A percentile compares a stretch with the other conserved stretches of the same genome.
Evolutionary conservation across 2,329 filamentous ascomycete species (phyloP).

Genomic region (Sporothrix dimorphospora): DNA sequence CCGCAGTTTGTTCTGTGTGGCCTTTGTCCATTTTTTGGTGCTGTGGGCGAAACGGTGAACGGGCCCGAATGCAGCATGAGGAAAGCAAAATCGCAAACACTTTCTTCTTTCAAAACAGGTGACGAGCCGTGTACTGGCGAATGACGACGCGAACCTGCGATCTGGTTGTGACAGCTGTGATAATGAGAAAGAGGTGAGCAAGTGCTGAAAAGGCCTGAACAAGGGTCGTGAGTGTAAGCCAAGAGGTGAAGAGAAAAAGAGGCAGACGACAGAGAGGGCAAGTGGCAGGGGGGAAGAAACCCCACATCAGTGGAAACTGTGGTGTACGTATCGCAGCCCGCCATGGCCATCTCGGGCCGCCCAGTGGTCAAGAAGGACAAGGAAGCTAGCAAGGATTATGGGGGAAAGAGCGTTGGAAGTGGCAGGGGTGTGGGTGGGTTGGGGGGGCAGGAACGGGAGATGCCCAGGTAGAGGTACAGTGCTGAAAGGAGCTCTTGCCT

Average conservation of each 20-base stretch:
- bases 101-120: not conserved
- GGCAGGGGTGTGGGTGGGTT: not conserved
- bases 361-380: constrained; percentile 9
- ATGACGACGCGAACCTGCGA: not conserved
- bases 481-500: not conserved
- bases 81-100: not conserved
- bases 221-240: not conserved
- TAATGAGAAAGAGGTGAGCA: not conserved
- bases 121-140: not conserved
- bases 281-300: not conserved
- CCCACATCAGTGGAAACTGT: not conserved
- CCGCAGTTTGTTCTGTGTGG: not conserved
- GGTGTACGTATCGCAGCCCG: constrained; percentile 4
- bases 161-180: constrained; percentile 5
- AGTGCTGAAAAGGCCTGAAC: not conserved
- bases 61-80: not conserved
- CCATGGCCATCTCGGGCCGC: constrained; percentile 23
- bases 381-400: constrained; percentile 14
- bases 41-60: not conserved
- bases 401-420: not conserved
- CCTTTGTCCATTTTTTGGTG: not conserved
- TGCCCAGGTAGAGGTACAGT: constrained; percentile 6
- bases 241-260: not conserved
- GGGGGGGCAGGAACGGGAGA: constrained; percentile 17
- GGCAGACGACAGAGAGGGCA: not conserved